Evolutionary conservation across 805 yeast genomes (phyloP).

Genomic region (Candida fluviatilis): DNA sequence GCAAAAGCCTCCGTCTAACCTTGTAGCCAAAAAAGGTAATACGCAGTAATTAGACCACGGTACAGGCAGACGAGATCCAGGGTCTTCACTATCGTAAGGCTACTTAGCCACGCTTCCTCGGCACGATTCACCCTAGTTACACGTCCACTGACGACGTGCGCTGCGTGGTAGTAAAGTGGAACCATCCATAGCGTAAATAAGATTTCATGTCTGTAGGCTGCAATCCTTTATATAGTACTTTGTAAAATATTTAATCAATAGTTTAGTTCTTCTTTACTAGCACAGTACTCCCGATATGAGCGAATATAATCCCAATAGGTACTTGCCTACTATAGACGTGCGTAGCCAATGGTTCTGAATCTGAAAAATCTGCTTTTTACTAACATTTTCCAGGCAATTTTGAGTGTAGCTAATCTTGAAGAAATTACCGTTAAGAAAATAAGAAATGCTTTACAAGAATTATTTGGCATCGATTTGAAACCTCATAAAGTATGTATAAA

Average conservation of each 20-base stretch:
- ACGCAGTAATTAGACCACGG: too few relatives aligned
- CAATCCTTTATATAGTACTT: neutral
- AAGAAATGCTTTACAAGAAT: slow-evolving; percentile 66
- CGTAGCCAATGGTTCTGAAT: slow-evolving; percentile 19
- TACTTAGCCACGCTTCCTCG: too few relatives aligned
- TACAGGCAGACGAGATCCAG: too few relatives aligned
- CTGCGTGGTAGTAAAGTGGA: too few relatives aligned
- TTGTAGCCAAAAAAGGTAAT: too few relatives aligned
- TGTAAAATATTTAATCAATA: too few relatives aligned
- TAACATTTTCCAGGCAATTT: slow-evolving; percentile 52
- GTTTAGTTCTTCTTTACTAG: neutral
- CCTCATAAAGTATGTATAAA: slow-evolving; percentile 38
- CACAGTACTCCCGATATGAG: neutral
- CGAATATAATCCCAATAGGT: slow-evolving; percentile 24
- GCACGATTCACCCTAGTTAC: too few relatives aligned
- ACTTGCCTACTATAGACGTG: slow-evolving; percentile 63
- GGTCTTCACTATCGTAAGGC: too few relatives aligned
- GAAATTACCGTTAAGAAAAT: slow-evolving; percentile 68
- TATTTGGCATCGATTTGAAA: slow-evolving; percentile 54
- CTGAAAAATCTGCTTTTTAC: slow-evolving; percentile 9
- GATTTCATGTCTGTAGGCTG: too few relatives aligned
- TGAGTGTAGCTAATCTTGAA: slow-evolving; percentile 66
- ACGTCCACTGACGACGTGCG: too few relatives aligned
- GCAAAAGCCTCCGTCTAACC: too few relatives aligned
- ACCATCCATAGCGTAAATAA: too few relatives aligned